phyloP scores from a whole-genome alignment of 73 alveolate genomes.

The Loxodes magnus region DNA sequence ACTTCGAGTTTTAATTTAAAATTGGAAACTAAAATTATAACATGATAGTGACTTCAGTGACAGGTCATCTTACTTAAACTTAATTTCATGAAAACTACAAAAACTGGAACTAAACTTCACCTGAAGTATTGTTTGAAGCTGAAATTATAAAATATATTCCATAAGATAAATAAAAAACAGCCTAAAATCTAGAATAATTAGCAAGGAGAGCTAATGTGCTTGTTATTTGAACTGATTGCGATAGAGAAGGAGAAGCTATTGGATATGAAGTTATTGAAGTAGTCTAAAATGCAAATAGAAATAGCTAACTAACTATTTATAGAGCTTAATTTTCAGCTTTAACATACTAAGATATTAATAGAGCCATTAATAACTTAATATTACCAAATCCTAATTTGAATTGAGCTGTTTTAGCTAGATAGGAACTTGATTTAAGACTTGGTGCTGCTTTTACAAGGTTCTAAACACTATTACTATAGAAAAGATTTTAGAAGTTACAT shows the following conservation, averaged over 20 bases:
- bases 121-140: slow-evolving; percentile 19
- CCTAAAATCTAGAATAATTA: slow-evolving; percentile 8
- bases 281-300: background rate
- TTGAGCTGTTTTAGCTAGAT: slow-evolving; percentile 92
- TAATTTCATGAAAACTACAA: slow-evolving; percentile 25
- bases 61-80: slow-evolving; percentile 43
- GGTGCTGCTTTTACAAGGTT: slow-evolving; percentile 97
- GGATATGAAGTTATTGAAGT: slow-evolving; percentile 80
- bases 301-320: slow-evolving; percentile 21
- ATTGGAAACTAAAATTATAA: slow-evolving; percentile 22
- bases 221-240: slow-evolving; percentile 98
- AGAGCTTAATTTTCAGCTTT: slow-evolving; percentile 86
- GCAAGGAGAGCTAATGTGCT: slow-evolving; percentile 45
- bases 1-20: slow-evolving; percentile 62
- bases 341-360: slow-evolving; percentile 22
- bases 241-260: slow-evolving; percentile 98
- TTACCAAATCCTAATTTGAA: slow-evolving; percentile 88
- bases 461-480: slow-evolving; percentile 63
- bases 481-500: slow-evolving; percentile 2
- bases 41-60: slow-evolving; percentile 67
- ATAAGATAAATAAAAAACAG: slow-evolving; percentile 16
- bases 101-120: slow-evolving; percentile 23
- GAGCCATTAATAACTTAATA: slow-evolving; percentile 41
- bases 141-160: slow-evolving; percentile 14
- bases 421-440: slow-evolving; percentile 88